These are phyloP conservation scores for Aureobasidium sp. DNA, from an alignment of 2,329 filamentous ascomycete species.

Conservation along the genomic window DNA sequence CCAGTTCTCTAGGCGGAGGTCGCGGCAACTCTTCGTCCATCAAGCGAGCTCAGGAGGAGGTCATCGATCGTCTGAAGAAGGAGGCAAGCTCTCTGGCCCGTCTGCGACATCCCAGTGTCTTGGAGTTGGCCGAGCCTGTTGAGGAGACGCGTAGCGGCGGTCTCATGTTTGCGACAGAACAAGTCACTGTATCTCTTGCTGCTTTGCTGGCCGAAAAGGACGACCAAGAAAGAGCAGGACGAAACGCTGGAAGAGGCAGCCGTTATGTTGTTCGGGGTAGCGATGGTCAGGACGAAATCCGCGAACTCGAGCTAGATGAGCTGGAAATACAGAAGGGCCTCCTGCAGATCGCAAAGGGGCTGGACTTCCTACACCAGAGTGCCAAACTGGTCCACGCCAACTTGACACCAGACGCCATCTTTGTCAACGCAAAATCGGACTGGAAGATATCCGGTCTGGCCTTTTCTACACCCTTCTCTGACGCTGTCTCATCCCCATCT, in stretches of 20 bases:
- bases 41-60: constrained; percentile 79
- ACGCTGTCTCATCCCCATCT: constrained; percentile 55
- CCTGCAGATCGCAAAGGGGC: constrained; percentile 82
- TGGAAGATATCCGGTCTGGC: constrained; percentile 97
- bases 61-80: constrained; percentile 81
- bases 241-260: constrained; percentile 61
- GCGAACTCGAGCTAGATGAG: constrained; percentile 90
- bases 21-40: constrained; percentile 57
- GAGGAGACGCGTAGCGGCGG: constrained; percentile 89
- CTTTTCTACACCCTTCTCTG: constrained; percentile 68
- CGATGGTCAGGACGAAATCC: constrained; percentile 56
- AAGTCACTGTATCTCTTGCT: constrained; percentile 79
- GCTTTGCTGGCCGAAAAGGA: constrained; percentile 81
- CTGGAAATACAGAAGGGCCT: constrained; percentile 95
- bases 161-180: constrained; percentile 90
- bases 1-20: constrained; percentile 50
- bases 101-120: constrained; percentile 79
- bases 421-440: constrained; percentile 94
- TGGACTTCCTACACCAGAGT: constrained; percentile 93
- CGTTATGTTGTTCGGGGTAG: constrained; percentile 74
- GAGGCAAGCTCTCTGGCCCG: constrained; percentile 84
- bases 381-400: constrained; percentile 91
- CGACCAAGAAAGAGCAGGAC: constrained; percentile 64
- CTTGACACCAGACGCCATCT: constrained; percentile 83
- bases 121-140: constrained; percentile 89